Evolutionary conservation across 371 early-diverging fungal genomes (phyloP), one percentile per base, ranked within the genome.

Genomic region (Syncephalastrum contaminatum): DNA sequence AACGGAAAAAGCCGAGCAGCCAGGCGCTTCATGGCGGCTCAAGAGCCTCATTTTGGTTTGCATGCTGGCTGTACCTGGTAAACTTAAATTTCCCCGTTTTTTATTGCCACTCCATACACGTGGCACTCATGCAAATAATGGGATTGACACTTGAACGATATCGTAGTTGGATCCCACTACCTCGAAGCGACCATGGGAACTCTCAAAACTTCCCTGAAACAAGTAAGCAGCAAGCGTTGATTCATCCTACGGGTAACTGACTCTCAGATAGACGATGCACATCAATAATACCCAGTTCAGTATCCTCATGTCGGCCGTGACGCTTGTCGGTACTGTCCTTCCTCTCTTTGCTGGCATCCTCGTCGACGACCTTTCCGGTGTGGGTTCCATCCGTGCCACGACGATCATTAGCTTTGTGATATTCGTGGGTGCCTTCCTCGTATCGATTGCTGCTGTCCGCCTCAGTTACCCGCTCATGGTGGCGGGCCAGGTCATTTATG

Each of bases 211-310:
- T 46, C 64, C 21, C 46, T 75, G 24, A 75, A 75, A 51, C 21
- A 46, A 22, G 75, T 72, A 72, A 69, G 63, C 54, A 39, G 14
- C 15, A 24, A 22, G 39, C 42, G 12, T 42, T 30, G 12, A 15
- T 40, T 18, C 16, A 56, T 45, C n/a, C 18, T 12, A n/a, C 21
- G 18, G 10, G 21, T 39, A 5, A 39, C 15, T 39, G 24, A 46
- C 36, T 10, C n/a, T 15, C 36, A 5, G 13, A 30, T 41, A 75
- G 75, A 49, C 59, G 21, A 71, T 75, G 75, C 60, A 67, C 13
- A 87, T 87, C 55, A 79, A 87, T 48, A 88, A 88, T 66, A 75
- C 87, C 8, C 84, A 88, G 49, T 88, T 87, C 58, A 82, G 88
- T 51, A 81, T 86, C 14, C 71, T 88, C 10, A 72, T 88, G 52